Evolutionary conservation across 345 rosid species (phyloP).

Genomic region (Erysimum cheiranthoides): DNA sequence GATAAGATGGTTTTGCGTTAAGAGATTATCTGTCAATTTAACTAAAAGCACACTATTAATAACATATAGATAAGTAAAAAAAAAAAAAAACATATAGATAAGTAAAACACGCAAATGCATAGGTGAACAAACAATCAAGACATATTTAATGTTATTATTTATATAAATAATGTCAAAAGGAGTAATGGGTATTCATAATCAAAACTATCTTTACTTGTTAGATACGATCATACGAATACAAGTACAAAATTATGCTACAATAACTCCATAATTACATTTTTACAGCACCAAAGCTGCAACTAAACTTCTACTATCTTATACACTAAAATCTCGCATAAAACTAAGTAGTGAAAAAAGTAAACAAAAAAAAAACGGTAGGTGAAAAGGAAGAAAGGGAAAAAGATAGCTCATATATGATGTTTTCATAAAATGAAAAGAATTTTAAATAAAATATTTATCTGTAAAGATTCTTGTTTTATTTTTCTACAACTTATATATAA

Average conservation of each 20-base stretch:
- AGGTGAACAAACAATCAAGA: no score
- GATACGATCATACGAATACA: background rate
- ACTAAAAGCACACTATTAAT: no score
- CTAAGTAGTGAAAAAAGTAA: background rate
- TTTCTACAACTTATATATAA: conserved; percentile 6
- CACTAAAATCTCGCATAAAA: background rate
- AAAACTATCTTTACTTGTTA: conserved; percentile 12
- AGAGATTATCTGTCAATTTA: no score
- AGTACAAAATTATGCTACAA: background rate
- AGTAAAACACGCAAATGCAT: no score
- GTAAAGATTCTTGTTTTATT: conserved; percentile 28
- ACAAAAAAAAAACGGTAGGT: background rate
- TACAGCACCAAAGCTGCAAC: conserved; percentile 22
- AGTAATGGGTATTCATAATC: background rate
- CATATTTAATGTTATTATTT: background rate
- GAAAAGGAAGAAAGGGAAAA: conserved; percentile 16
- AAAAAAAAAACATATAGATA: no score
- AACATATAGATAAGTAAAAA: no score
- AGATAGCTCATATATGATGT: conserved; percentile 29
- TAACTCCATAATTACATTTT: conserved; percentile 35
- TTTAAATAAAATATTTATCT: conserved; percentile 24
- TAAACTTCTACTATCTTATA: conserved; percentile 7
- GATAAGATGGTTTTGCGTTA: no score
- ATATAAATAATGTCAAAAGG: background rate
- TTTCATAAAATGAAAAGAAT: conserved; percentile 26